phyloP scores from a whole-genome alignment of 768 basidiomycete genomes.

The Kwoniella shandongensis region DNA sequence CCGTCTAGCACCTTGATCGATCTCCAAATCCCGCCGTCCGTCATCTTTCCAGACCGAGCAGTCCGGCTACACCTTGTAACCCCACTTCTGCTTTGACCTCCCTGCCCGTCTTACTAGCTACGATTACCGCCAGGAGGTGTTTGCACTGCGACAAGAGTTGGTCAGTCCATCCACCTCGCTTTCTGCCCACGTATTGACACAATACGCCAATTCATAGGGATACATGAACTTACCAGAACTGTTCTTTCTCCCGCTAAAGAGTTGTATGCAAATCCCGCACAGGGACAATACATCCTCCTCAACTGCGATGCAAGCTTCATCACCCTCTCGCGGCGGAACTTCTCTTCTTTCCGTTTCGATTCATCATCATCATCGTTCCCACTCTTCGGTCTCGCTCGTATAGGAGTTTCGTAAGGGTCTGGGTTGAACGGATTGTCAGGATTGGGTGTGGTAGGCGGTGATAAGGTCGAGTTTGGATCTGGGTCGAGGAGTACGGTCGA shows the following conservation, averaged over 20 bases:
- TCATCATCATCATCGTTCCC: not conserved
- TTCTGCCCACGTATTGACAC: no score
- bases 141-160: conserved; percentile 33
- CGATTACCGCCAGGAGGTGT: conserved; percentile 37
- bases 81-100: conserved; percentile 27
- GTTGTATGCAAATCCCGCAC: conserved; percentile 42
- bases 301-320: conserved; percentile 7
- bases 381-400: not conserved
- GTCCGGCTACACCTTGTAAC: conserved; percentile 22
- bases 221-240: conserved; percentile 34
- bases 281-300: conserved; percentile 41
- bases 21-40: not conserved
- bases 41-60: conserved; percentile 26
- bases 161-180: no score
- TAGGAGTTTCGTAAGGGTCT: not conserved
- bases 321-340: conserved; percentile 3
- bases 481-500: not conserved
- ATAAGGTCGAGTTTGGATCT: not conserved
- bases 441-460: not conserved
- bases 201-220: no score
- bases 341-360: not conserved
- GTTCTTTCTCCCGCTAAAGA: conserved; percentile 37
- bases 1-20: no score
- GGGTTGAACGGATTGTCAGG: not conserved
- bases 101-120: conserved; percentile 32